Base-by-base conservation (phyloP, 805 yeast genomes). In the Hanseniaspora lindneri region DNA sequence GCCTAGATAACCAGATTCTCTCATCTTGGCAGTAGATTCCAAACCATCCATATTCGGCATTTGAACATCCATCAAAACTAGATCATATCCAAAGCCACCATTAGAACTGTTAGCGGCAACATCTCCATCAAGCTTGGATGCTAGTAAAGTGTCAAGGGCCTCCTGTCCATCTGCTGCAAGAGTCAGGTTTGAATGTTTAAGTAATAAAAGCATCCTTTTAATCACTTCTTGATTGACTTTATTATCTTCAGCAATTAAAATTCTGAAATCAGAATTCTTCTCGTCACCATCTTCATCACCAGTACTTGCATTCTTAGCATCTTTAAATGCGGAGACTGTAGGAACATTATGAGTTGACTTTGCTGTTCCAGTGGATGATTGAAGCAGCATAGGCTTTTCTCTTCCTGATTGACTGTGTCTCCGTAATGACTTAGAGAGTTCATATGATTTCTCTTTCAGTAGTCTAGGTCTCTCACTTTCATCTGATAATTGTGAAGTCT, bases 1-100 rank as follows among this genome's bases (percentile, higher is more conserved):
- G 6, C 75, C 73, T 1, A 60, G 60, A 58, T 74, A 83, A 4
- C 72, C 66, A 52, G 83, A 62, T 39, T 81, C 79, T 39, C 96
- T 70, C 30, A 89, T 81, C 58, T 74, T 70, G 52, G 69, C 76
- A 0, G 97, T 87, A 0, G 96, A 95, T 23, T 77, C 69, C 27
- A 88, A 66, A 2, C 98, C 98, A 61, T 89, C 96, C 55, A 87
- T 71, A 57, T 77, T 80, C 4, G 97, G 97, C 97, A 88, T 89
- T 64, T 89, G 96, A 44, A 89, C 94, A 63, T 89, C 98, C 98
- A 89, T 89, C 60, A 89, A 84, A 1, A 92, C 76, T 47, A 89
- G 65, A 60, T 85, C 89, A 60, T 71, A 86, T 2, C 34, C 34
- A 14, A 61, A 57, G 9, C 67, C 67, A 14, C 63, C 63, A 2